Base-by-base conservation (phyloP, 306 rosid species). In the Quercus bicolor region DNA sequence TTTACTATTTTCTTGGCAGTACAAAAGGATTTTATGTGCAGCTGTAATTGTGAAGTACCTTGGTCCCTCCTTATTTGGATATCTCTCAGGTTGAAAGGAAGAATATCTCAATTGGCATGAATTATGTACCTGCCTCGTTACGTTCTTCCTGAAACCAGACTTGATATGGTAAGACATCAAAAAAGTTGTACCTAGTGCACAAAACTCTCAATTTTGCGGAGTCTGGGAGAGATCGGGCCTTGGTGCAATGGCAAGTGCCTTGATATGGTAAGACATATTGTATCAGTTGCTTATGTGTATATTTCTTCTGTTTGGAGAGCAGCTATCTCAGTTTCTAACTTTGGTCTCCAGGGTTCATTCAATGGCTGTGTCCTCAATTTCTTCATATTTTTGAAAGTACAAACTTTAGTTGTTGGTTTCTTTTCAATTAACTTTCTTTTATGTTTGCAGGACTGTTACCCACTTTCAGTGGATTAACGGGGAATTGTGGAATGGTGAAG, bases 61-160 rank as follows among this genome's bases (percentile, higher is more conserved):
- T 78, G 21, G 78, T 11, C 5, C 84, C 83, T 72, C 72, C 91
- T 20, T 83, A 83, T 62, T 51, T 85, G 70, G 79, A 78, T 26
- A 29, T 20, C 85, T 85, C 70, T 72, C 77, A 51, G 70, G 79
- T 56, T 78, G 56, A 73, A 56, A 80, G 77, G 74, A 80, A 75
- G 56, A 75, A 16, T 70, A 55, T 73, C 57, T 56, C 24, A 8
- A 80, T 51, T 24, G 83, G 87, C 29, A 78, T 85, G 9, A 82
- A 83, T 40, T 40, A 8, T 40, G 91, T 82, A 60, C 83, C 84
- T 56, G 89, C 57, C 6, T 6, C 76, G 80, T 51, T 82, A 84
- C n/a, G 70, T 85, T 37, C 81, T 80, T 1, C 79, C 71, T 2
- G 85, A 78, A n/a, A 80, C 87, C 12, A 73, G 40, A 51, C 53